Conservation (phyloP, 202 grass and related monocot genomes). For the Setaria viridis region DNA sequence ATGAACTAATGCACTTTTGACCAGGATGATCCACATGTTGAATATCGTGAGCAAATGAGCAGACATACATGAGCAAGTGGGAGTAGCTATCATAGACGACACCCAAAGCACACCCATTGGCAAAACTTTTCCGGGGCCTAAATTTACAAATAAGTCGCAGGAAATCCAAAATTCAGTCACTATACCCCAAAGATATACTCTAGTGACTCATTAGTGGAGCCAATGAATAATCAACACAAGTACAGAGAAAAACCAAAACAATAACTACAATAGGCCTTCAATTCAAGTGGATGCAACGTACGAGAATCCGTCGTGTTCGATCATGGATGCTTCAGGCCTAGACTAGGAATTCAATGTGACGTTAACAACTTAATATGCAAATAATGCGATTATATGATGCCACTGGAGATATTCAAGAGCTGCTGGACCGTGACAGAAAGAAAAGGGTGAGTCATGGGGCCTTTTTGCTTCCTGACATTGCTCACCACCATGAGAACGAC, state of each 20-base stretch:
- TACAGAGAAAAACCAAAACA: not conserved
- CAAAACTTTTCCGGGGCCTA: not conserved
- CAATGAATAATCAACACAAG: slow-evolving; percentile 6
- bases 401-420: slow-evolving; percentile 40
- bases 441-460: slow-evolving; percentile 36
- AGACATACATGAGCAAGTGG: slow-evolving; percentile 27
- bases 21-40: not conserved
- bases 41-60: slow-evolving; percentile 14
- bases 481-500: slow-evolving; percentile 46
- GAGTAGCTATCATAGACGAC: slow-evolving; percentile 15
- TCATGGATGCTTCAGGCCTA: slow-evolving; percentile 4
- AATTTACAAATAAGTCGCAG: slow-evolving; percentile 12
- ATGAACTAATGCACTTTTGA: slow-evolving; percentile 27
- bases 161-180: not conserved
- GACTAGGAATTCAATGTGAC: not conserved
- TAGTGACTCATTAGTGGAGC: slow-evolving; percentile 12
- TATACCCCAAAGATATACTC: not conserved
- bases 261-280: not conserved
- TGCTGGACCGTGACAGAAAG: slow-evolving; percentile 46
- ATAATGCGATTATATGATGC: slow-evolving; percentile 5
- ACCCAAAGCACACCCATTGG: slow-evolving; percentile 23
- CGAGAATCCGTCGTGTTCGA: slow-evolving; percentile 11
- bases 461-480: slow-evolving; percentile 34
- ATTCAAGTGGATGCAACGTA: slow-evolving; percentile 25
- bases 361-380: slow-evolving; percentile 21